phyloP scores from a whole-genome alignment of 2,329 filamentous ascomycete species.

The Ophiostoma montium region DNA sequence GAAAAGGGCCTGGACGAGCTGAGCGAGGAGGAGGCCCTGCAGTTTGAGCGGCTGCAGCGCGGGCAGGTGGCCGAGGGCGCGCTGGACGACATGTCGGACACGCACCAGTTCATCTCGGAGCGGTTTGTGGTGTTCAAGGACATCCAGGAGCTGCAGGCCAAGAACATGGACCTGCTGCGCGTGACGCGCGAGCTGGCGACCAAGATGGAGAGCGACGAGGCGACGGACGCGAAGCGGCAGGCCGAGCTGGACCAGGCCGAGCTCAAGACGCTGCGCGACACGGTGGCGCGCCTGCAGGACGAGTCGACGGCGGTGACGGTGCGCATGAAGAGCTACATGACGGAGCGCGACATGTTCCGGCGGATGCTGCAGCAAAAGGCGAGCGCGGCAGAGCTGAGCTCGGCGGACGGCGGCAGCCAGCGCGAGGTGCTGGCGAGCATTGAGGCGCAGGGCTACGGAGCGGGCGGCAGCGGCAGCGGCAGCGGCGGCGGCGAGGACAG shows the following conservation, averaged over 20 bases:
- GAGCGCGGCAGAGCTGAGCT: constrained; percentile 46
- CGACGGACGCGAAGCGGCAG: constrained; percentile 49
- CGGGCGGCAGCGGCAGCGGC: too few relatives aligned
- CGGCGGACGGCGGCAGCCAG: constrained; percentile 34
- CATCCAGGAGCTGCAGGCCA: constrained; percentile 68
- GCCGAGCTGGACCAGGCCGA: constrained; percentile 53
- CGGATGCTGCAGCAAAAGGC: constrained; percentile 71
- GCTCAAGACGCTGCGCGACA: constrained; percentile 40
- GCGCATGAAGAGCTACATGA: constrained; percentile 83
- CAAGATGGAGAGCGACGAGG: constrained; percentile 83
- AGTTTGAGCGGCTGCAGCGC: constrained; percentile 63
- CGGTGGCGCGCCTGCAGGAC: constrained; percentile 45
- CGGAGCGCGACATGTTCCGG: constrained; percentile 94
- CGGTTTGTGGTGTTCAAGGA: constrained; percentile 83
- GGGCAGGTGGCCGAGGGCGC: constrained; percentile 60
- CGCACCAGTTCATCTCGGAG: constrained; percentile 77
- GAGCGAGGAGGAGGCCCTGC: constrained; percentile 54
- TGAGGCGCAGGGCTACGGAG: constrained; percentile 41
- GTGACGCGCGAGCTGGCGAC: constrained; percentile 76
- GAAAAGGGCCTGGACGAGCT: constrained; percentile 66
- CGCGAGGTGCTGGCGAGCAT: constrained; percentile 43
- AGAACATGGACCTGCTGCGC: constrained; percentile 73
- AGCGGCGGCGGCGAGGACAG: constrained; percentile 35
- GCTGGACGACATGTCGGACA: constrained; percentile 64
- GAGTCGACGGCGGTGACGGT: constrained; percentile 70